A percentile compares a stretch with the other conserved stretches of the same genome.
phyloP scores from a whole-genome alignment of 371 early-diverging fungal genomes.

The Dinochytrium kinnereticum region DNA sequence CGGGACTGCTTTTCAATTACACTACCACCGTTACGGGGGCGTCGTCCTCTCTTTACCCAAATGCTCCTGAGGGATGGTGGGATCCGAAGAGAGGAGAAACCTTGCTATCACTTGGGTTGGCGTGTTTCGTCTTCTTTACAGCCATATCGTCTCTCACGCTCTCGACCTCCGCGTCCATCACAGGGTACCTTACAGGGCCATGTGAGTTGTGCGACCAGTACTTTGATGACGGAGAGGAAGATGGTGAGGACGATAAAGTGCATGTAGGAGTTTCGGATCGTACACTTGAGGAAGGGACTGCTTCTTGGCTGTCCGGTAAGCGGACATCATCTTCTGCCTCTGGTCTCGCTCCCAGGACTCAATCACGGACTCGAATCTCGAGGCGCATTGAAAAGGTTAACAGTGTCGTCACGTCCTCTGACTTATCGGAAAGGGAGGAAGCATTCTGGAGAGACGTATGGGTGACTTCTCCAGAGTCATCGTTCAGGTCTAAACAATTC shows the following conservation, averaged over 20 bases:
- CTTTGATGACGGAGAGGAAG: not conserved
- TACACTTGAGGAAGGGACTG: not conserved
- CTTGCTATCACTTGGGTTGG: not conserved
- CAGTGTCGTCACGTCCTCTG: conserved; percentile 1
- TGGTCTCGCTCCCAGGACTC: not conserved
- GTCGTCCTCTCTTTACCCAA: not conserved
- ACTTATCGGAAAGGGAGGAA: conserved; percentile 13
- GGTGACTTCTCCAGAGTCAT: conserved; percentile 10
- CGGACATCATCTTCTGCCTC: no score
- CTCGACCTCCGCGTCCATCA: not conserved
- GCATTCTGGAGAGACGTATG: conserved; percentile 15
- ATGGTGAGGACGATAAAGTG: not conserved
- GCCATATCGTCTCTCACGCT: not conserved
- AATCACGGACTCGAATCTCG: not conserved
- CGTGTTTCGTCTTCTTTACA: not conserved
- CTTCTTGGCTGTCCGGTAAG: no score
- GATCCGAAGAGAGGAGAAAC: conserved; percentile 11
- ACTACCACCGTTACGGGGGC: not conserved
- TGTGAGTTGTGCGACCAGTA: not conserved
- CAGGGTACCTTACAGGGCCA: not conserved
- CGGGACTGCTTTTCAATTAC: not conserved
- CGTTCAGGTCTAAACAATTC: not conserved
- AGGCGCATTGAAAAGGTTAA: not conserved
- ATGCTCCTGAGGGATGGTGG: conserved; percentile 1
- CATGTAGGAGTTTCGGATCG: not conserved